Conservation (phyloP, 495 filamentous ascomycete genomes). For the Xylaria scruposa region DNA sequence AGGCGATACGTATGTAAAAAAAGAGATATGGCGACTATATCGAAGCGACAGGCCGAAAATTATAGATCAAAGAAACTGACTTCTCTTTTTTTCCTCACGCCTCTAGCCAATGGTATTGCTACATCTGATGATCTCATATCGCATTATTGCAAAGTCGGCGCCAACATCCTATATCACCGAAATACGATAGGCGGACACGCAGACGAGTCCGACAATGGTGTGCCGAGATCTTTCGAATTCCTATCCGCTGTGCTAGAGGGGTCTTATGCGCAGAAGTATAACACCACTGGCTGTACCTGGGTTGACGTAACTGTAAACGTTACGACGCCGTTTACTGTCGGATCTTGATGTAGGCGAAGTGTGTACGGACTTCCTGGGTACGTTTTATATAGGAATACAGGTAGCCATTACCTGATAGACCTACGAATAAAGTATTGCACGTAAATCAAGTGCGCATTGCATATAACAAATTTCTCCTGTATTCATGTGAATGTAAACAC, state of each 20-base stretch:
- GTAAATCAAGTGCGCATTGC: neutral
- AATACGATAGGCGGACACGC: constrained; percentile 40
- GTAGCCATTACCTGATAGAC: too few species aligned
- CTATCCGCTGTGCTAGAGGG: constrained; percentile 34
- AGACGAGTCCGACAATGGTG: constrained; percentile 35
- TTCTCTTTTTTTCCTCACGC: neutral
- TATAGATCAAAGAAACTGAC: neutral
- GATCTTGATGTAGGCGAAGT: neutral
- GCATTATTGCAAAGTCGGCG: constrained; percentile 36
- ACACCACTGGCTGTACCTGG: constrained; percentile 21
- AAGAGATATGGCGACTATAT: neutral
- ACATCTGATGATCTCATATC: constrained; percentile 54
- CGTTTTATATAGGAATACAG: too few species aligned
- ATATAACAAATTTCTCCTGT: neutral
- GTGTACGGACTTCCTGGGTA: too few species aligned
- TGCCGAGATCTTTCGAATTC: constrained; percentile 34
- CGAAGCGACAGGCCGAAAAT: neutral
- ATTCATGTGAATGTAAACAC: neutral
- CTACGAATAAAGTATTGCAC: too few species aligned
- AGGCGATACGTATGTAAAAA: neutral
- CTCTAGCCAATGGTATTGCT: constrained; percentile 31
- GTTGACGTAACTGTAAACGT: constrained; percentile 23
- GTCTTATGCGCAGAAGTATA: constrained; percentile 20
- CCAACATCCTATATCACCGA: constrained; percentile 46
- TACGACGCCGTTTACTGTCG: neutral